Percentiles rank a stretch among this genome's conserved stretches.
phyloP scores from a whole-genome alignment of 2,329 filamentous ascomycete species.

The Diaporthe humulicola region DNA sequence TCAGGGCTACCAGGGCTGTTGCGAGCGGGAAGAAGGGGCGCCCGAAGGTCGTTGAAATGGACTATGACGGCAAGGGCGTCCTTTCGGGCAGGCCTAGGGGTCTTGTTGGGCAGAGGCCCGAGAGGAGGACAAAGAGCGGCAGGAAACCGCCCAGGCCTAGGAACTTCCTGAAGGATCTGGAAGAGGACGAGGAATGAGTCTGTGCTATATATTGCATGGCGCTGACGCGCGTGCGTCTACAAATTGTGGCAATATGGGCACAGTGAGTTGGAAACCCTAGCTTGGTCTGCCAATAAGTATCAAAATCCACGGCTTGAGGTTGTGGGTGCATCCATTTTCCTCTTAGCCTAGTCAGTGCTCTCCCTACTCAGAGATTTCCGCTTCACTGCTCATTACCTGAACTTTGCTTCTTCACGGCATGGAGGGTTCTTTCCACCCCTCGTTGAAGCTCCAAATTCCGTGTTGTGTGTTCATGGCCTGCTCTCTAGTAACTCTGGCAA shows the following conservation, averaged over 20 bases:
- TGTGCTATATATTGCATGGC: neutral
- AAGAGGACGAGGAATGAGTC: constrained; percentile 43
- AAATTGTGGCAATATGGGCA: neutral
- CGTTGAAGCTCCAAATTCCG: neutral
- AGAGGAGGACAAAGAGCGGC: constrained; percentile 58
- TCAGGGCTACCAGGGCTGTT: constrained; percentile 53
- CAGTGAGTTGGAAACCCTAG: no score
- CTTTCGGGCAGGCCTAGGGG: constrained; percentile 54
- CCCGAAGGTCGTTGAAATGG: constrained; percentile 56
- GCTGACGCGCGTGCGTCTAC: no score
- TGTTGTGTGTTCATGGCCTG: neutral
- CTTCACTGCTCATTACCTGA: neutral
- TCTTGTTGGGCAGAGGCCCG: constrained; percentile 46
- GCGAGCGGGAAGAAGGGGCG: constrained; percentile 49
- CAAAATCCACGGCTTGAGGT: no score
- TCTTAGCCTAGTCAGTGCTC: no score
- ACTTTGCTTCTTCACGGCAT: neutral
- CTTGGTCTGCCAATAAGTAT: no score
- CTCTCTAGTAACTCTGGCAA: neutral
- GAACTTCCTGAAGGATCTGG: constrained; percentile 56
- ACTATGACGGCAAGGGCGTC: constrained; percentile 52
- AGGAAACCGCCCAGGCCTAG: constrained; percentile 51
- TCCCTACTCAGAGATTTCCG: neutral
- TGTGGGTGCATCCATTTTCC: no score
- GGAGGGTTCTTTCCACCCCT: neutral